phyloP scores from a whole-genome alignment of 2,329 filamentous ascomycete genomes.

The Sporothrix humicola region DNA sequence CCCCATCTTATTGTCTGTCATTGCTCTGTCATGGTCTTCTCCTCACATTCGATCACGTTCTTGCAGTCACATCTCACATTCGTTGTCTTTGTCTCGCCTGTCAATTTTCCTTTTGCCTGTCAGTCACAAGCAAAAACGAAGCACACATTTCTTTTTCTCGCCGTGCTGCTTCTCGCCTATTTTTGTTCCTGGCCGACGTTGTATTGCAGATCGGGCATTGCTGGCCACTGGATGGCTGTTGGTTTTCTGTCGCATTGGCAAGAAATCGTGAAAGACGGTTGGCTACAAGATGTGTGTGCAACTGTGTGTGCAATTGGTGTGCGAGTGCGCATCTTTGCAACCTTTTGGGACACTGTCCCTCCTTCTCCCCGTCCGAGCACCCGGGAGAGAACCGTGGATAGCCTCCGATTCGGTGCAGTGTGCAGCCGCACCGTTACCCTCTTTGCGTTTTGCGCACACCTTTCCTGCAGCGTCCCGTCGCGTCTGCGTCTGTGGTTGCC shows the following conservation, averaged over 20 bases:
- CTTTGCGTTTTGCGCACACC: background rate
- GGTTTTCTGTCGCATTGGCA: too few species aligned
- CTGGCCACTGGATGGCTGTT: too few species aligned
- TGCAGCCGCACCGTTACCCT: too few species aligned
- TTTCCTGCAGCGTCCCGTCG: constrained; percentile 17
- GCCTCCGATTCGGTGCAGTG: background rate
- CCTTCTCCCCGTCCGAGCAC: constrained; percentile 9
- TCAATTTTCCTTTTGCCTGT: background rate
- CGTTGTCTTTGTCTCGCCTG: too few species aligned
- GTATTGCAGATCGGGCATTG: constrained; percentile 7
- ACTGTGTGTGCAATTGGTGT: background rate
- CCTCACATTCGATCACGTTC: background rate
- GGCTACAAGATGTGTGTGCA: background rate
- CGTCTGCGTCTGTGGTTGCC: constrained; percentile 4
- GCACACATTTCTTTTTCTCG: background rate
- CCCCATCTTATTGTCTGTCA: background rate
- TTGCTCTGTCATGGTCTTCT: too few species aligned
- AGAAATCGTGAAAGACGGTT: too few species aligned
- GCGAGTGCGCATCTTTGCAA: background rate
- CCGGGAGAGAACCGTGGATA: constrained; percentile 7
- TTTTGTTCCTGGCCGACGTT: constrained; percentile 1
- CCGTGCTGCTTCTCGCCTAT: background rate
- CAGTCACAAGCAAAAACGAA: background rate
- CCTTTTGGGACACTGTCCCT: background rate
- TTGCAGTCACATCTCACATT: background rate